These are phyloP conservation scores for Zygnema cylindricum DNA, from an alignment of 139 green algal species.

Conservation along the genomic window DNA sequence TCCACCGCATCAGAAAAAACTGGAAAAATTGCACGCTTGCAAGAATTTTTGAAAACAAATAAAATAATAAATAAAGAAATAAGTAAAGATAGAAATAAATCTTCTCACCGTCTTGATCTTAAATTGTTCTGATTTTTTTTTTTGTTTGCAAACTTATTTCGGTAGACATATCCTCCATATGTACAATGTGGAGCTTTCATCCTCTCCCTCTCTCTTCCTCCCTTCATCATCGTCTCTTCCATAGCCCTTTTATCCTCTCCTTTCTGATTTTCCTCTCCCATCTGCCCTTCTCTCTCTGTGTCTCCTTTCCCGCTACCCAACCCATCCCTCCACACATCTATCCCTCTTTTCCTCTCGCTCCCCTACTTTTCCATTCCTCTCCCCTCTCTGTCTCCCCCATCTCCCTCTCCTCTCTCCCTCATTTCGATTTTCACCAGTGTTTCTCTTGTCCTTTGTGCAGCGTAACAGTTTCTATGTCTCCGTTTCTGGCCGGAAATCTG, in stretches of 20 bases:
- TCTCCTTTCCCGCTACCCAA: too few relatives aligned
- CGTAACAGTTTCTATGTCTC: background rate
- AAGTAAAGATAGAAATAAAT: background rate
- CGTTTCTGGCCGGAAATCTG: background rate
- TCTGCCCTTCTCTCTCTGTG: background rate
- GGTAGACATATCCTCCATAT: background rate
- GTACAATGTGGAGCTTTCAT: too few relatives aligned
- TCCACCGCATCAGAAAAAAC: background rate
- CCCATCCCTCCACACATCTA: too few relatives aligned
- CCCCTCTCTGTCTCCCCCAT: too few relatives aligned
- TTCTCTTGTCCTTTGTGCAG: background rate
- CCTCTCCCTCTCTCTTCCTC: too few relatives aligned
- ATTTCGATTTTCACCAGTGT: background rate
- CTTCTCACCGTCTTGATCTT: background rate
- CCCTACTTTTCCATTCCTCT: too few relatives aligned
- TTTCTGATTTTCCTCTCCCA: too few relatives aligned
- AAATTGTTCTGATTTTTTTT: background rate
- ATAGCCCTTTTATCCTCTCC: too few relatives aligned
- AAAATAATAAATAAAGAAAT: background rate
- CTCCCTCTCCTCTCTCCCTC: background rate
- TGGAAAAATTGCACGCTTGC: background rate
- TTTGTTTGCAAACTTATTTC: too few relatives aligned
- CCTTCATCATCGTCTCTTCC: too few relatives aligned
- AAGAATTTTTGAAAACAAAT: background rate
- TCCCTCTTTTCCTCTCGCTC: background rate